Base-by-base conservation (phyloP, 768 basidiomycete species). In the Rhodotorula graminis region DNA sequence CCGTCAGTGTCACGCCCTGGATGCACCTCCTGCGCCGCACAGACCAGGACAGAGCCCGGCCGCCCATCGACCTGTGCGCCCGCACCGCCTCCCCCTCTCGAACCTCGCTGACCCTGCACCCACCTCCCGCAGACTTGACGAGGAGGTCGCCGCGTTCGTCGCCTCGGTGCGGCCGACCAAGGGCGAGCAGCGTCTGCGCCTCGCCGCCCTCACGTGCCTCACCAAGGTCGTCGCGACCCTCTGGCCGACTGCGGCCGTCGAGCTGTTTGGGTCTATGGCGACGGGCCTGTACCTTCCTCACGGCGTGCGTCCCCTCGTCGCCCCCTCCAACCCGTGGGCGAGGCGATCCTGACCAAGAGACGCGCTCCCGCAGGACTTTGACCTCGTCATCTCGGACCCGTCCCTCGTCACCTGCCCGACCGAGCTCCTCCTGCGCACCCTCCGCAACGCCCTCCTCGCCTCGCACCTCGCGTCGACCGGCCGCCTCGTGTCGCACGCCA, bases 301-400 rank as follows among this genome's bases (percentile, higher is more conserved):
- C 33, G 69, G 62, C 63, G 44, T 46, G 44, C 12, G 44, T 3
- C 15, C 44, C 18, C 44, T 46, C 44, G 60, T 40, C 57, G 33
- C 40, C 29, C 33, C 37, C 56, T 21, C 21, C 3, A 15, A 25
- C 50, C 7, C 10, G 25, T 27, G 3, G 50, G 11, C 10, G 4
- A 25, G 25, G 3, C 50, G 25, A 25, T 3, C 25, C 23, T 18
- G 46, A 18, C 23, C 2, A 49, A 3, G 19, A 18, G 2, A 9
- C 47, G 21, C 21, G 15, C 47, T 5, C 8, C 19, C 40, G 15
- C 49, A 65, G 70, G 70, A 71, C 64, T 55, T 71, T 25, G 70
- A 71, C 33, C 31, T 71, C 12, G 70, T 71, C 25, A 23, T 65
- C 23, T n/a, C 40, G 11, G 25, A 64, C 42, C 21, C 19, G 0